Conservation (phyloP, 768 basidiomycete species). For the Pulveroboletus frians region DNA sequence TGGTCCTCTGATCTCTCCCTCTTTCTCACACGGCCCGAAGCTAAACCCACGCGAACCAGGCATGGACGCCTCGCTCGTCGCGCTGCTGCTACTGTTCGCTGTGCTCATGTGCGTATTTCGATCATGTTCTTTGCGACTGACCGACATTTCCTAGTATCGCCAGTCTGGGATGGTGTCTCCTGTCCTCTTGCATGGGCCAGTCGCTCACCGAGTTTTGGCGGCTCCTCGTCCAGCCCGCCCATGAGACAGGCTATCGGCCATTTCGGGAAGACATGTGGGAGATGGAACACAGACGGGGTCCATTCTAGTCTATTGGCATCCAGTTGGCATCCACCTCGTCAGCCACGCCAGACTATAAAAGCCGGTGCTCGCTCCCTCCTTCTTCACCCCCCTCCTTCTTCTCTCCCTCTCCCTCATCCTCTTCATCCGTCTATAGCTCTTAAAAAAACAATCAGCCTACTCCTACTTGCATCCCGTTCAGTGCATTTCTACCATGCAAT, state of each 20-base stretch:
- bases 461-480: constrained; percentile 16
- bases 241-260: constrained; percentile 34
- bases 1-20: no score
- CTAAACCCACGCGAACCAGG: no score
- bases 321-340: constrained; percentile 4
- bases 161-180: constrained; percentile 57
- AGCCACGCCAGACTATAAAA: constrained; percentile 19
- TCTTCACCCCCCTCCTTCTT: constrained; percentile 2
- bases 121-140: neutral
- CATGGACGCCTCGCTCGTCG: constrained; percentile 26
- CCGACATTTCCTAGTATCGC: constrained; percentile 34
- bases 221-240: neutral
- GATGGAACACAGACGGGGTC: constrained; percentile 44
- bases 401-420: constrained; percentile 2
- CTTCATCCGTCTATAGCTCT: constrained; percentile 6
- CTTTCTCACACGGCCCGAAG: no score
- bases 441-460: constrained; percentile 18
- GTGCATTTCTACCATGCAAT: constrained; percentile 27
- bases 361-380: neutral
- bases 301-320: constrained; percentile 17
- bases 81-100: constrained; percentile 43
- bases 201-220: constrained; percentile 48
- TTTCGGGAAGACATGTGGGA: constrained; percentile 54
- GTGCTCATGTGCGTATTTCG: constrained; percentile 40
- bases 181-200: constrained; percentile 62